Evolutionary conservation across 352 stramenopile species (phyloP), one percentile per base, ranked within the genome.

Genomic region (Ochromonadaceae sp.): DNA sequence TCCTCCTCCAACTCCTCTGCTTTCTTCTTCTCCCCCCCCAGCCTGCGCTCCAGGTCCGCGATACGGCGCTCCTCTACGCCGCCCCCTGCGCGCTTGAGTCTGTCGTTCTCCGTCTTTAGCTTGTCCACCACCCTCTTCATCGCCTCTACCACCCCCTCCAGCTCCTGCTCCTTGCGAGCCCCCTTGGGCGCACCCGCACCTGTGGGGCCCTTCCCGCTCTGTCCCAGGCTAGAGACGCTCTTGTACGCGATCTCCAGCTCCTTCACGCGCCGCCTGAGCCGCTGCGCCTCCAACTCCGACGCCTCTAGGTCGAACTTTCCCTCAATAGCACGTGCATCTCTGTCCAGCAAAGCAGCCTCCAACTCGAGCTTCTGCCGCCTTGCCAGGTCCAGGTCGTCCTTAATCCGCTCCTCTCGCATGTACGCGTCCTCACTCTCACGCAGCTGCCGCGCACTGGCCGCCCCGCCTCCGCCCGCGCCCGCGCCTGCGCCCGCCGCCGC

Each of bases 41-140:
- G 68, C 0, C 53, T 48, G 41, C 46, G 70, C 47, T 76, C 47
- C 42, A 52, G 58, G 48, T 78, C 17, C 66, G 42, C 38, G n/a
- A n/a, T n/a, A n/a, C 69, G 2, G 63, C 62, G 25, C 30, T 34
- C 22, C 40, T 66, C 66, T 72, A 25, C 59, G 46, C 46, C 65
- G 25, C 2, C 67, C 38, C 22, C 7, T 12, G 20, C 34, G 25
- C 5, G 66, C 57, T 65, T 65, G n/a, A 81, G 72, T 22, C 74
- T 56, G 7, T 81, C 75, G 57, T 81, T 81, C 59, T 81, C 75
- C 10, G 53, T 49, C 32, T 77, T 60, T 1, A 81, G 67, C 50
- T 82, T 81, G 34, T 75, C 73, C 20, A 81, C 62, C 1, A 81
- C 76, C 26, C 71, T 60, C 60, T 81, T 78, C 40, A 82, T 52